Evolutionary conservation across 208 protist genomes (phyloP), one percentile per base, ranked within the genome.

Genomic region (Histomonas meleagridis): DNA sequence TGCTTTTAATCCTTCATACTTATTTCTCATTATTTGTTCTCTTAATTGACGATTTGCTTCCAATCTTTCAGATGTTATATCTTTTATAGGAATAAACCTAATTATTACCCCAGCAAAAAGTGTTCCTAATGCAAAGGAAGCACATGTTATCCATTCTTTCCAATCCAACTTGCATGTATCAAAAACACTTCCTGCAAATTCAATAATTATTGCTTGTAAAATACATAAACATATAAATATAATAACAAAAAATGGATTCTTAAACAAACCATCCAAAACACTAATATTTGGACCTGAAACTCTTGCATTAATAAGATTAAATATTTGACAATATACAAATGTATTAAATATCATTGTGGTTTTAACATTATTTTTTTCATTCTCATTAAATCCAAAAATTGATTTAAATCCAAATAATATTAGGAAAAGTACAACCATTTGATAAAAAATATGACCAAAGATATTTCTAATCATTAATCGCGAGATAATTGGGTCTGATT

Each of bases 381-480:
- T 28, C 23, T 79, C 70, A 21, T 1, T 1, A 35, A 79, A 18
- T 14, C 70, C 70, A 40, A 79, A 79, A 2, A 79, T 18, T 43
- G 46, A 49, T 18, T 46, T 3, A 9, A 7, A 5, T 46, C 38
- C 70, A 40, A 90, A 90, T 12, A 90, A 23, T 35, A 90, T 90
- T 0, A 62, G 12, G 26, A 90, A 55, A 5, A 90, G 93, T 21
- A 94, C 79, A 12, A 60, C 91, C 18, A 97, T 92, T 92, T 97
- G 95, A 92, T 96, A 97, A 38, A 93, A 40, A 0, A 94, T 93
- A 14, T 94, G 92, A 10, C 69, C 76, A 35, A 93, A 18, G 38
- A 97, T 97, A 38, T 95, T 96, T 38, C 94, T 79, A 93, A 95
- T 93, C 96, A 97, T 97, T 51, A 94, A 94, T 55, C 92, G 91